A percentile compares a stretch with the other conserved stretches of the same genome.
Conservation (phyloP, 805 yeast genomes). For the Lipomyces chichibuensis region DNA sequence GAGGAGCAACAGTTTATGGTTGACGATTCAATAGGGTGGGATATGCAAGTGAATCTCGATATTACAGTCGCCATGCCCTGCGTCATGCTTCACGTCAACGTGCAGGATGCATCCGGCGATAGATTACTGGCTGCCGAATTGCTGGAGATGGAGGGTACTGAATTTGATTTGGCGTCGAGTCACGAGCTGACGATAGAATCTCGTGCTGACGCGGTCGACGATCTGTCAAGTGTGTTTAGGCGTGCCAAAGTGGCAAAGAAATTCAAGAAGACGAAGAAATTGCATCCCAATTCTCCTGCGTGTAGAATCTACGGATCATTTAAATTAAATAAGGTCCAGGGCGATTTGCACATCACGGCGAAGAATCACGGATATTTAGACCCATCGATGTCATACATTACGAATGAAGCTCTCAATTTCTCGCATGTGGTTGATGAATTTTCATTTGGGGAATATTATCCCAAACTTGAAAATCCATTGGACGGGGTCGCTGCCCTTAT, state of each 20-base stretch:
- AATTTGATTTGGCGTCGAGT: conserved; percentile 23
- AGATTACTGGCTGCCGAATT: conserved; percentile 75
- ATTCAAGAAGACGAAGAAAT: conserved; percentile 23
- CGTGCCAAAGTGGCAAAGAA: conserved; percentile 29
- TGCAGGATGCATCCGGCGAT: conserved; percentile 77
- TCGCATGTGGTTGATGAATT: conserved; percentile 84
- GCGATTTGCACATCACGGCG: conserved; percentile 82
- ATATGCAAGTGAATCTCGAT: conserved; percentile 74
- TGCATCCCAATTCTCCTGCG: conserved; percentile 52
- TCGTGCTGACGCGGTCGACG: conserved; percentile 25
- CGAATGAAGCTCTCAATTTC: conserved; percentile 58
- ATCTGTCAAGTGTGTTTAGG: conserved; percentile 26
- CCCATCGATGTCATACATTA: conserved; percentile 1
- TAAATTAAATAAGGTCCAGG: conserved; percentile 82
- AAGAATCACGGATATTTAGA: conserved; percentile 68
- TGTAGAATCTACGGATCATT: conserved; percentile 83
- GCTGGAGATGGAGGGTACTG: conserved; percentile 65
- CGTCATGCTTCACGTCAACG: conserved; percentile 70
- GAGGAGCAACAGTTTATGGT: conserved; percentile 78
- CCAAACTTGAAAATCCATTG: conserved; percentile 83
- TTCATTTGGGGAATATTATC: conserved; percentile 89
- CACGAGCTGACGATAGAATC: conserved; percentile 32
- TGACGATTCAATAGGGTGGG: conserved; percentile 60
- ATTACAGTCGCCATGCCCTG: conserved; percentile 85
- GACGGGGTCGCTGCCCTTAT: conserved; percentile 70